Base-by-base conservation (phyloP, 139 green algal genomes). In the Volvox africanus region DNA sequence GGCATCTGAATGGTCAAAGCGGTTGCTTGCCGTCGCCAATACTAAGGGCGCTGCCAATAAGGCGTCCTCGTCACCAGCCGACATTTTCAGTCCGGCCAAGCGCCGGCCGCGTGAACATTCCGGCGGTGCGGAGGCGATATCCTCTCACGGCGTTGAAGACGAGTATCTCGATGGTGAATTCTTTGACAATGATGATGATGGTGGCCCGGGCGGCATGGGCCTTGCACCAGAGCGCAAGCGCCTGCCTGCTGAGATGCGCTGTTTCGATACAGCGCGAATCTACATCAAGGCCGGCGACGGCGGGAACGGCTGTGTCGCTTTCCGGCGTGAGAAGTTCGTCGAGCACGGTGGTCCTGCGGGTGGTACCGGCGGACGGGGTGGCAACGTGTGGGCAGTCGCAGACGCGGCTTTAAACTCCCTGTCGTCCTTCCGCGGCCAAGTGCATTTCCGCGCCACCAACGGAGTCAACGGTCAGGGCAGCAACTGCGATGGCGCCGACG, bases 251-350 rank as follows among this genome's bases (percentile, higher is more conserved):
- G 95, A 98, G 91, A 95, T 99, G 87, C 95, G 97, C 36, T 99
- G 94, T 93, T 99, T 99, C 89, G 98, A 99, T 93, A 99, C 97
- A 0, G 98, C 98, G 0, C 93, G 94, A 80, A 99, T 99, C 30
- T 97, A 95, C 81, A 94, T 99, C 24, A 98, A 98, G 86, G 95
- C 94, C 5, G 98, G 98, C 5, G 95, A 99, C 88, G 98, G 98
- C 9, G 98, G 98, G 62, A 94, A 97, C 33, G 98, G 98, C 62
- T 98, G 97, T 81, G 97, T 99, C 0, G 97, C 98, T 0, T 99
- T 99, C 93, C 93, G 97, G 5, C 91, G 98, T 14, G 98, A 99
- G 94, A 99, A 99, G 93, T 99, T 96, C 80, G 98, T 99, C 2
- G 95, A 98, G 2, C 94, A 97, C 87, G 96, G 97, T n/a, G 97